Percentiles rank a stretch among this genome's conserved stretches.
These are phyloP conservation scores for Dendrostoma leiphaemia DNA, from an alignment of 2,329 filamentous ascomycete species.

Conservation along the genomic window DNA sequence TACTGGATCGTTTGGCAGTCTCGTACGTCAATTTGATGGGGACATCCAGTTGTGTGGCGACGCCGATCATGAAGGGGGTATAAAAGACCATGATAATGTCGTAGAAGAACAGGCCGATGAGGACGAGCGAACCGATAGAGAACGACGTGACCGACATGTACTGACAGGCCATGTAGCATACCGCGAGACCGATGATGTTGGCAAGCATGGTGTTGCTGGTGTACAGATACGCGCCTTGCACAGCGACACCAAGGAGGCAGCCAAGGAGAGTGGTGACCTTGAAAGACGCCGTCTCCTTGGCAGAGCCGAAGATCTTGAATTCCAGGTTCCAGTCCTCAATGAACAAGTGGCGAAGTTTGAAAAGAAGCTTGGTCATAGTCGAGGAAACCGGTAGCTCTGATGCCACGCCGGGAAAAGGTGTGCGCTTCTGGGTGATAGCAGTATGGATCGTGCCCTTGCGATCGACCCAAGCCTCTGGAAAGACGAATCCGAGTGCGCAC, in stretches of 20 bases:
- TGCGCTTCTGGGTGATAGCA: conserved; percentile 27
- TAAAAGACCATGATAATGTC: conserved; percentile 93
- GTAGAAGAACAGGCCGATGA: conserved; percentile 84
- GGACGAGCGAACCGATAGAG: conserved; percentile 72
- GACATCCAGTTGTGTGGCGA: conserved; percentile 85
- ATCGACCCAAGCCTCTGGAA: conserved; percentile 67
- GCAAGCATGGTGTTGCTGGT: conserved; percentile 60
- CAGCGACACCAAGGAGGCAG: conserved; percentile 50
- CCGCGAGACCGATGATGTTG: conserved; percentile 82
- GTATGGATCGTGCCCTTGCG: conserved; percentile 32
- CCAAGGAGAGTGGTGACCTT: conserved; percentile 58
- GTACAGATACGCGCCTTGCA: conserved; percentile 66
- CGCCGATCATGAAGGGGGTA: conserved; percentile 81
- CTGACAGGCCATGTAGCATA: conserved; percentile 80
- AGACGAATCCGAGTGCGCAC: conserved; percentile 64
- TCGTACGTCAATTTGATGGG: conserved; percentile 87
- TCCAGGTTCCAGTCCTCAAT: conserved; percentile 51
- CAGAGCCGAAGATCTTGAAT: conserved; percentile 49
- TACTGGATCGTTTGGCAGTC: conserved; percentile 60
- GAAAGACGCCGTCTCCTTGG: conserved; percentile 46
- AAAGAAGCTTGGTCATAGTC: conserved; percentile 32
- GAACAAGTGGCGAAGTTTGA: conserved; percentile 51
- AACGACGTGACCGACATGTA: conserved; percentile 89
- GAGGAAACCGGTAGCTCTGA: conserved; percentile 21
- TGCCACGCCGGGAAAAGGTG: conserved; percentile 19